Base-by-base conservation (phyloP, 176 grass and related monocot species). In the Otatea glauca region DNA sequence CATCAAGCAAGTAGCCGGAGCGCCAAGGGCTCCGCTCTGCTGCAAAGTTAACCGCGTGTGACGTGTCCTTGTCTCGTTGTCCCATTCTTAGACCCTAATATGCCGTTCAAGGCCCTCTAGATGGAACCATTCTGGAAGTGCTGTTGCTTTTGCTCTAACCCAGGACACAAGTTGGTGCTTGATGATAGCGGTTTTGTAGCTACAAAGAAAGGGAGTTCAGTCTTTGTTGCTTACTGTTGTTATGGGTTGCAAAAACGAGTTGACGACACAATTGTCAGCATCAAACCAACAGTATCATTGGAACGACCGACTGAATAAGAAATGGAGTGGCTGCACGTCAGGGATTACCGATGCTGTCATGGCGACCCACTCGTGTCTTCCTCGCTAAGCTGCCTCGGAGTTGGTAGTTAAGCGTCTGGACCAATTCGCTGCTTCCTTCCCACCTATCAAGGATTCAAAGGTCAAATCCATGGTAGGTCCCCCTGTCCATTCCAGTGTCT, bases 341-440 rank as follows among this genome's bases (percentile, higher is more conserved):
- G 5, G n/a, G 65, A 18, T 21, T 74, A 11, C 0, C 35, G 53
- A 59, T 59, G 34, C 2, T 59, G 18, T 15, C 74, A 76, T 75
- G 16, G 0, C 49, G 34, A 76, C 54, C 68, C 41, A 15, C 23
- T 24, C 17, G 9, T 84, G 62, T 58, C 68, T 65, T 86, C 25
- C 27, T 43, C 34, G 54, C 43, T 47, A 86, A 80, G 84, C 60
- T 13, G 59, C 59, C 47, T 61, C 49, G 34, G 14, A 62, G 70
- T 23, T 23, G 24, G 29, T 48, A 9, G 53, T 44, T 64, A 14
- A 23, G 39, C 24, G n/a, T 6, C 18, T 55, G 44, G 80, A 83
- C 55, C 73, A 6, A 3, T 64, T 71, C 72, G 7, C 18, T 43
- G 34, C 23, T 78, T 76, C 44, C 43, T 72, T 16, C 55, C 80